Base-by-base conservation (phyloP, 192 early-diverging fungal species). In the Coemansia sp. region DNA sequence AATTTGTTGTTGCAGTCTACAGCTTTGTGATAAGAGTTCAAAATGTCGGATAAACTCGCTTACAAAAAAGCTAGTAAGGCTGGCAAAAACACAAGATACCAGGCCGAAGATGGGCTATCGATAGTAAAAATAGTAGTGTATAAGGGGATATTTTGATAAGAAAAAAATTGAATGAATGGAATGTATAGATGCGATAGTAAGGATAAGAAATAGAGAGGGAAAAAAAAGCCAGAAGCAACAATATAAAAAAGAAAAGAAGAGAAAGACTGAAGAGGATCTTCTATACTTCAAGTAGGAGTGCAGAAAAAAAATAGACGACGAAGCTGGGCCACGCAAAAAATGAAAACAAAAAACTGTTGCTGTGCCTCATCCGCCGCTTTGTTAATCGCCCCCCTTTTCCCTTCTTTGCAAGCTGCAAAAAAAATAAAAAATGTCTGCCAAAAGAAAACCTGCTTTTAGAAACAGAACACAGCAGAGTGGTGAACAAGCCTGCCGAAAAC, bases 91-190 rank as follows among this genome's bases (percentile, higher is more conserved):
- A 41, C 5, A 11, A 41, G 9, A 41, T 5, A 41, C 39, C 39
- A 41, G 39, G 39, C 39, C 39, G 39, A 11, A 41, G 39, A 41
- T 41, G 39, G 39, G 39, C 39, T 41, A 41, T 41, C 39, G 39
- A 41, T 63, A 38, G 61, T 37, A 43, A 11, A 48, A 45, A 63
- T 45, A 11, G 39, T 28, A 33, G 11, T 45, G 61, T 37, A 48
- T 8, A 20, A 28, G 41, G 41, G 39, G 2, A 11, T 41, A 41
- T 41, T 41, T 41, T 41, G 39, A 52, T 15, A 52, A 54, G 33
- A 55, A 35, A 20, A 22, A 15, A 14, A n/a, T 57, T 59, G 66
- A 35, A 35, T 57, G 66, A 67, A 67, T 67, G 56, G 9, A 20
- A n/a, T 36, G 37, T 36, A 61, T 39, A 61, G 18, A 61, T 39